Conservation (phyloP, 371 early-diverging fungal genomes). For the Blakeslea trispora region DNA sequence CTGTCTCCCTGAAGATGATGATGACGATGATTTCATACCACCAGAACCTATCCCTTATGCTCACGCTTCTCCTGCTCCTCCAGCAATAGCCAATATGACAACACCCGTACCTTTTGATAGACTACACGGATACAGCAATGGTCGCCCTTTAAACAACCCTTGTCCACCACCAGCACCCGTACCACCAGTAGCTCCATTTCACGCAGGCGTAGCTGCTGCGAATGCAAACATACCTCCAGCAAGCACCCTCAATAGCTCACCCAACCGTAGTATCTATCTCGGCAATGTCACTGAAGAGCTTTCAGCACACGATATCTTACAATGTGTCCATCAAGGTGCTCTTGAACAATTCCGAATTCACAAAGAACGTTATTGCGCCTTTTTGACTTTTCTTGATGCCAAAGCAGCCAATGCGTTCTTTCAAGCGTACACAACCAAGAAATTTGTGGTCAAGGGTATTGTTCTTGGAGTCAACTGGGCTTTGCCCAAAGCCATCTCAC, state of each 20-base stretch:
- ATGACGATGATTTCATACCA: too few relatives aligned
- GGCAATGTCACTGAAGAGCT: constrained; percentile 67
- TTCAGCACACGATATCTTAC: constrained; percentile 66
- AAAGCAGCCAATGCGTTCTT: constrained; percentile 58
- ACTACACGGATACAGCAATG: too few relatives aligned
- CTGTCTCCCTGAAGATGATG: too few relatives aligned
- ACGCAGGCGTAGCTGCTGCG: constrained; percentile 8
- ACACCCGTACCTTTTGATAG: too few relatives aligned
- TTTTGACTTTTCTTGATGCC: constrained; percentile 74
- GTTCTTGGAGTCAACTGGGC: constrained; percentile 77
- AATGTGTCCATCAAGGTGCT: constrained; percentile 69
- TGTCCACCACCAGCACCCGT: too few relatives aligned
- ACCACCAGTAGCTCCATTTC: constrained; percentile 1
- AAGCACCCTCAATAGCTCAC: constrained; percentile 19
- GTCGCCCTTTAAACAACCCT: too few relatives aligned
- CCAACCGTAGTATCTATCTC: constrained; percentile 74
- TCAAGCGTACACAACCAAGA: constrained; percentile 42
- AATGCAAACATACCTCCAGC: not conserved
- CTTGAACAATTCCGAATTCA: constrained; percentile 71
- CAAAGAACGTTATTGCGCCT: constrained; percentile 75
- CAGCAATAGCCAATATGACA: too few relatives aligned
- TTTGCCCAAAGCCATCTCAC: constrained; percentile 54
- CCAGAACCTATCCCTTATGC: too few relatives aligned
- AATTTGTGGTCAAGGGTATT: constrained; percentile 37
- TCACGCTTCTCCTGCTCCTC: too few relatives aligned